Percentiles rank a stretch among this genome's conserved stretches.
phyloP scores from a whole-genome alignment of 2,329 filamentous ascomycete species.

The Aureobasidium uvarum region DNA sequence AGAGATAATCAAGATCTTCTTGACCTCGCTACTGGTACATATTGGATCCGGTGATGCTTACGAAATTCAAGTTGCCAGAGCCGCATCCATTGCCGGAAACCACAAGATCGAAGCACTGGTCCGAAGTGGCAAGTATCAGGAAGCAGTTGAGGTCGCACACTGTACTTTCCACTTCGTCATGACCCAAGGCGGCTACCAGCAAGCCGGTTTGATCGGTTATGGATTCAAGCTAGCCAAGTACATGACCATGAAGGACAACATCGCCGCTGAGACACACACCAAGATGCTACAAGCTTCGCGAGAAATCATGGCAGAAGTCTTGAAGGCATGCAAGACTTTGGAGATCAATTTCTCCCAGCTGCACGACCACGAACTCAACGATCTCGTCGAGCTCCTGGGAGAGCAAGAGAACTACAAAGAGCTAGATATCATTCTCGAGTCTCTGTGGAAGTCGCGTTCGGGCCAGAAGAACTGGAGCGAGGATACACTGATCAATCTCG shows the following conservation, averaged over 20 bases:
- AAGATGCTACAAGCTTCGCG: constrained; percentile 43
- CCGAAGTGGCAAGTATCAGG: constrained; percentile 41
- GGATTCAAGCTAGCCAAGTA: constrained; percentile 50
- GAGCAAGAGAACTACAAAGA: constrained; percentile 50
- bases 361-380: constrained; percentile 47
- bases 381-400: constrained; percentile 50
- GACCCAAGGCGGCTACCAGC: constrained; percentile 45
- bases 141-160: constrained; percentile 47
- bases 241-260: constrained; percentile 45
- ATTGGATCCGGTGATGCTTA: constrained; percentile 42
- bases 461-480: constrained; percentile 48
- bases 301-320: constrained; percentile 44
- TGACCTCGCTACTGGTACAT: constrained; percentile 40
- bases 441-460: constrained; percentile 50
- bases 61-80: constrained; percentile 43
- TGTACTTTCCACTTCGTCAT: constrained; percentile 47
- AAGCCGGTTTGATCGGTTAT: constrained; percentile 42
- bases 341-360: constrained; percentile 49
- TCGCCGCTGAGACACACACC: constrained; percentile 39
- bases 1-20: constrained; percentile 31
- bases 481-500: constrained; percentile 51
- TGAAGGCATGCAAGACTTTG: constrained; percentile 44
- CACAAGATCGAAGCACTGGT: constrained; percentile 40
- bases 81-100: constrained; percentile 45
- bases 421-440: constrained; percentile 46